A percentile compares a stretch with the other conserved stretches of the same genome.
Evolutionary conservation across 257 asterid genomes (phyloP).

Genomic region (Nicotiana obtusifolia): DNA sequence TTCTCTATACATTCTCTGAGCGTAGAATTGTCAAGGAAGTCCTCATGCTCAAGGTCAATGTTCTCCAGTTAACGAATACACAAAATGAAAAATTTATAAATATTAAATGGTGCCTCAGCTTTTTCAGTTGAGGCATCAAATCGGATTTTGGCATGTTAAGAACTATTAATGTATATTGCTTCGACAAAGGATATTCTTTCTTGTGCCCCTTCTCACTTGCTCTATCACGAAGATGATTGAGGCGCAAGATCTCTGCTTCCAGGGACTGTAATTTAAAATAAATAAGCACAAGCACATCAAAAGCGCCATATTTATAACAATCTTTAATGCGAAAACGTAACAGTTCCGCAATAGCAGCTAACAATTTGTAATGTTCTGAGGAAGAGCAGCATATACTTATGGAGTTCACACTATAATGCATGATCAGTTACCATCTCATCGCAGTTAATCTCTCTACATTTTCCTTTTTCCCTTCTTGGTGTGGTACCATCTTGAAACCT

Average conservation of each 20-base stretch:
- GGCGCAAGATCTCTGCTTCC: slow-evolving; percentile 34
- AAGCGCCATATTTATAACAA: background rate
- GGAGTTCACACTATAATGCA: background rate
- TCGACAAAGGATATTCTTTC: slow-evolving; percentile 52
- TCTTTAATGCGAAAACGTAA: background rate
- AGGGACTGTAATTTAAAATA: slow-evolving; percentile 23
- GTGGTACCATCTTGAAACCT: background rate
- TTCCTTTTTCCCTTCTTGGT: background rate
- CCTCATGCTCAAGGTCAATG: slow-evolving; percentile 17
- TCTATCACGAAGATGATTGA: slow-evolving; percentile 34
- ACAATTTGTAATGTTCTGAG: background rate
- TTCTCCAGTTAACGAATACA: background rate
- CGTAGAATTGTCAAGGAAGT: slow-evolving; percentile 71
- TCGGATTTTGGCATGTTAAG: background rate
- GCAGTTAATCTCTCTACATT: background rate
- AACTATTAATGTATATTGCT: background rate
- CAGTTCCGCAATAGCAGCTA: background rate
- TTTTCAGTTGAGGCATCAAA: background rate
- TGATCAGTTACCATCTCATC: background rate
- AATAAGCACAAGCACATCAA: background rate
- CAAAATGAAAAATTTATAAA: background rate
- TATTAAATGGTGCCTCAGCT: background rate
- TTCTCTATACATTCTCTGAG: slow-evolving; percentile 57
- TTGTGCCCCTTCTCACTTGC: slow-evolving; percentile 47
- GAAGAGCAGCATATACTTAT: background rate